A percentile compares a stretch with the other conserved stretches of the same genome.
Conservation (phyloP, 192 early-diverging fungal genomes). For the Coemansia sp. region DNA sequence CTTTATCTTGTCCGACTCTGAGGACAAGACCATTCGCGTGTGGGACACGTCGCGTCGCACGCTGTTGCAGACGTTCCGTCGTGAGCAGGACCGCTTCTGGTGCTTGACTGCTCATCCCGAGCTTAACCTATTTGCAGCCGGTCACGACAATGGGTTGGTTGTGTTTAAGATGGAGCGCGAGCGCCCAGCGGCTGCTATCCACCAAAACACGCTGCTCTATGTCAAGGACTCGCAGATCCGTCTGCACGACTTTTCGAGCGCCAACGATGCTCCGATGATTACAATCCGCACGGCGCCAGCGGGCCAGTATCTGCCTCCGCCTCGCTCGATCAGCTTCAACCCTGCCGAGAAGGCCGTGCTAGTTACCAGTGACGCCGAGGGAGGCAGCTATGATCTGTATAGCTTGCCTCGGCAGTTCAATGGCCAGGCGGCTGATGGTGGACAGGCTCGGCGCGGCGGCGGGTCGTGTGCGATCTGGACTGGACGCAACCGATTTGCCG, state of each 20-base stretch:
- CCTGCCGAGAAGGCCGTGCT: constrained; percentile 92
- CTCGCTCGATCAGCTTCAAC: constrained; percentile 90
- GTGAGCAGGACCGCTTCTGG: constrained; percentile 98
- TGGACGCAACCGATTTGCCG: constrained; percentile 97
- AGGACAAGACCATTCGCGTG: constrained; percentile 97
- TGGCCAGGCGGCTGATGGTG: constrained; percentile 32
- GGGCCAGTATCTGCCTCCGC: constrained; percentile 72
- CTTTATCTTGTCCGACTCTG: constrained; percentile 89
- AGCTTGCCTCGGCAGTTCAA: constrained; percentile 73
- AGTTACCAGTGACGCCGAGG: constrained; percentile 80
- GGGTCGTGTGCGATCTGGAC: constrained; percentile 90
- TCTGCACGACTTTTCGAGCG: constrained; percentile 77
- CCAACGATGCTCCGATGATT: constrained; percentile 77
- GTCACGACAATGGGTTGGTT: constrained; percentile 96
- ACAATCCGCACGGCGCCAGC: constrained; percentile 73
- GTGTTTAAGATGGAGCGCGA: constrained; percentile 99
- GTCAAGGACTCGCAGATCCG: constrained; percentile 88
- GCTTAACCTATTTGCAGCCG: constrained; percentile 97
- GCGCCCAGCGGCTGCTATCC: constrained; percentile 85
- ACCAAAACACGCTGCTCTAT: constrained; percentile 86
- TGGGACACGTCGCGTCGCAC: constrained; percentile 99
- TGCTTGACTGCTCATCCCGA: constrained; percentile 94
- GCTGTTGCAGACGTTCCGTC: constrained; percentile 91
- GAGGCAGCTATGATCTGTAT: constrained; percentile 91
- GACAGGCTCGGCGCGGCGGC: constrained; percentile 75